phyloP scores from a whole-genome alignment of 768 basidiomycete genomes.

The Panus rudis region DNA sequence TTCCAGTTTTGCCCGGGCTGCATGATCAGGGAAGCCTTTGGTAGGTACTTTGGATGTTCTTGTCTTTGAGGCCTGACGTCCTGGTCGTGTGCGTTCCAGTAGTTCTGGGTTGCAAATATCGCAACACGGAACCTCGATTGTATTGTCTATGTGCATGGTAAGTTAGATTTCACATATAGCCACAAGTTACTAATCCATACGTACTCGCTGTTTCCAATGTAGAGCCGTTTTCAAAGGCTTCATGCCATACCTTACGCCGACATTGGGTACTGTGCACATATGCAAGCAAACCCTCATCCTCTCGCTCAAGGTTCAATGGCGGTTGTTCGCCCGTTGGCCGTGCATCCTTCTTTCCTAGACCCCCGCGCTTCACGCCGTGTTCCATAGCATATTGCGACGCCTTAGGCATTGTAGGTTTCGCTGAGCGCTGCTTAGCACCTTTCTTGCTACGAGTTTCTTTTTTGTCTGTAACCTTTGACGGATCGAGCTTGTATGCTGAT shows the following conservation, averaged over 20 bases:
- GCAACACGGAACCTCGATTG: constrained; percentile 3
- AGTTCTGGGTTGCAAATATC: constrained; percentile 6
- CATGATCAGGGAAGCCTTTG: background rate
- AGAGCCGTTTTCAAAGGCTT: constrained; percentile 14
- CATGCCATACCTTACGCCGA: constrained; percentile 16
- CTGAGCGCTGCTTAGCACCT: background rate
- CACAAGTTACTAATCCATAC: constrained; percentile 9
- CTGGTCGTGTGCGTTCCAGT: constrained; percentile 4
- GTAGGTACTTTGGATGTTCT: background rate
- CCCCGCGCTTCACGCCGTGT: constrained; percentile 7
- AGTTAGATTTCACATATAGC: background rate
- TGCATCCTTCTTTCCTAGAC: background rate
- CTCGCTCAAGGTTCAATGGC: constrained; percentile 4
- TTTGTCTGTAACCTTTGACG: too few relatives aligned
- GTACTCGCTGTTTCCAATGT: background rate
- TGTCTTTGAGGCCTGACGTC: background rate
- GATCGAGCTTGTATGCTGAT: constrained; percentile 1
- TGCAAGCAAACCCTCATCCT: constrained; percentile 24
- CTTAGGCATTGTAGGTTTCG: constrained; percentile 2
- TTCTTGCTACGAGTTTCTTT: too few relatives aligned
- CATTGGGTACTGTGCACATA: constrained; percentile 23
- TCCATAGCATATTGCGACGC: constrained; percentile 7
- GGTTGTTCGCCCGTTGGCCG: constrained; percentile 4
- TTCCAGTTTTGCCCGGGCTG: background rate
- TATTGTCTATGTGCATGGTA: background rate